These are phyloP conservation scores for Saccharum officinarum DNA, from an alignment of 176 grass and related monocot species.

Conservation along the genomic window DNA sequence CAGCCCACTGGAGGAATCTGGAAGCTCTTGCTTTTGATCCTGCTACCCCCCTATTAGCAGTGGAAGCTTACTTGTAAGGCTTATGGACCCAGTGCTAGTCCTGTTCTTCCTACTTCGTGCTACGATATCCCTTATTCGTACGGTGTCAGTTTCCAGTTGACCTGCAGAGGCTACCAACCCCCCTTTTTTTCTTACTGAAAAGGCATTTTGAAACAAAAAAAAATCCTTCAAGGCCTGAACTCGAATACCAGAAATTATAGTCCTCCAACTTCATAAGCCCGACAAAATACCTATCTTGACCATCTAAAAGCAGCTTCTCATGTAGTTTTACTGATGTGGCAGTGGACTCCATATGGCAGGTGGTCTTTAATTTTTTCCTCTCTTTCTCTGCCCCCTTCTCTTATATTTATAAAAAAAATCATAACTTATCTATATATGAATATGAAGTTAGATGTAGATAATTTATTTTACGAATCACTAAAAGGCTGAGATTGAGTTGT, in stretches of 20 bases:
- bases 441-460: too few species aligned
- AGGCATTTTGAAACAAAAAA: too few species aligned
- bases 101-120: background rate
- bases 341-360: too few species aligned
- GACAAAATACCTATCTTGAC: too few species aligned
- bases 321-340: background rate
- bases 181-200: background rate
- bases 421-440: too few species aligned
- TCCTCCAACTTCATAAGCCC: too few species aligned
- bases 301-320: background rate
- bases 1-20: background rate
- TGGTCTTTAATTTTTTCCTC: too few species aligned
- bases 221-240: background rate
- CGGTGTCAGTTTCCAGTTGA: background rate
- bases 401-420: too few species aligned
- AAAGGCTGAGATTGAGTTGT: background rate
- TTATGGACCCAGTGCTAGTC: conserved; percentile 24
- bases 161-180: background rate
- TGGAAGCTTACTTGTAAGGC: conserved; percentile 10
- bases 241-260: background rate
- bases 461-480: too few species aligned
- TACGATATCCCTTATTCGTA: background rate
- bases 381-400: too few species aligned
- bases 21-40: conserved; percentile 30
- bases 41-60: background rate